Percentiles rank a stretch among this genome's conserved stretches.
phyloP scores from a whole-genome alignment of 2,329 filamentous ascomycete species.

The Fusarium sp. region DNA sequence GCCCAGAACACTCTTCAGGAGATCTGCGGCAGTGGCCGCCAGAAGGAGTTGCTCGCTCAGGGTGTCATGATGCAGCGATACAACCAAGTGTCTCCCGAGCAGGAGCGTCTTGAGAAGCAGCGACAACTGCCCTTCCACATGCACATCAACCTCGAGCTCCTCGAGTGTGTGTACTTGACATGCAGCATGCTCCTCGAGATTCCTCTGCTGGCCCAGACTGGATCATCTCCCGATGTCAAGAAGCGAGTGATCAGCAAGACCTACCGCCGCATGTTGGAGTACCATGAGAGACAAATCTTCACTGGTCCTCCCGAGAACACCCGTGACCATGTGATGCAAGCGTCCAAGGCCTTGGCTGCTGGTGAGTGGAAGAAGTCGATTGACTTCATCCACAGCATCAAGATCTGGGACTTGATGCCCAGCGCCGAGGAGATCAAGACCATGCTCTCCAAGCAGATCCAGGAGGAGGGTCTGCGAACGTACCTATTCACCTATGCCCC shows the following conservation, averaged over 20 bases:
- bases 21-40: constrained; percentile 95
- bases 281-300: constrained; percentile 99
- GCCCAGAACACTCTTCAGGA: constrained; percentile 97
- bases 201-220: constrained; percentile 93
- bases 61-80: constrained; percentile 98
- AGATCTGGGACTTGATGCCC: constrained; percentile 99
- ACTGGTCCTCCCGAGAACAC: constrained; percentile 99
- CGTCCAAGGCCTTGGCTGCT: constrained; percentile 93
- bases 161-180: constrained; percentile 98
- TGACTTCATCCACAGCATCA: constrained; percentile 94
- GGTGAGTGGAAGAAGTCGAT: constrained; percentile 99
- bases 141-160: constrained; percentile 99
- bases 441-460: constrained; percentile 98
- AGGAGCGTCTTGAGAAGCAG: constrained; percentile 96
- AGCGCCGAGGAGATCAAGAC: constrained; percentile 92
- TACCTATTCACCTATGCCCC: constrained; percentile 99
- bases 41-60: constrained; percentile 97
- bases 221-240: constrained; percentile 95
- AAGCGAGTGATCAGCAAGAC: constrained; percentile 99
- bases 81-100: constrained; percentile 94
- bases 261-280: constrained; percentile 98
- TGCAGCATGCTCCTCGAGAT: constrained; percentile 99
- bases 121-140: constrained; percentile 99
- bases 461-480: constrained; percentile 96
- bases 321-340: constrained; percentile 98